phyloP scores from a whole-genome alignment of 2,329 filamentous ascomycete genomes.

The Pseudocercospora eumusae region DNA sequence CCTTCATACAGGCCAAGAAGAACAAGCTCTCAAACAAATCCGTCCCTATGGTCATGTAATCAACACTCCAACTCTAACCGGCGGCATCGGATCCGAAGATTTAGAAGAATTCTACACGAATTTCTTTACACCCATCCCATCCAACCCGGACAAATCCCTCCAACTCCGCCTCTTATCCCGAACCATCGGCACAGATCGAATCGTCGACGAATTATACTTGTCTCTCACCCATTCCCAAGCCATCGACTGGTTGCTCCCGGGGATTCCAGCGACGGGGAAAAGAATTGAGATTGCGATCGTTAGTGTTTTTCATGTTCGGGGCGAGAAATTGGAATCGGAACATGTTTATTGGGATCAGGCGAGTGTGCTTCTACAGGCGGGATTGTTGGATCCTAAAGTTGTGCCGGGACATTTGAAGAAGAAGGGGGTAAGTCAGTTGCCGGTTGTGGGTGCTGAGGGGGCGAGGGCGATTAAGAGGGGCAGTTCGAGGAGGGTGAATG shows the following conservation, averaged over 20 bases:
- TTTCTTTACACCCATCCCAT: conserved; percentile 56
- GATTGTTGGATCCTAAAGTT: conserved; percentile 58
- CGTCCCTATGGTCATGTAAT: conserved; percentile 44
- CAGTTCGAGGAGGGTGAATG: conserved; percentile 47
- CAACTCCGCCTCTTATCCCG: conserved; percentile 58
- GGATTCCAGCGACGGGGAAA: conserved; percentile 57
- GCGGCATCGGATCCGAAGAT: conserved; percentile 47
- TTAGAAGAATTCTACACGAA: conserved; percentile 57
- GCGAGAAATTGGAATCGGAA: conserved; percentile 57
- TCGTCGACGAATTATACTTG: conserved; percentile 63
- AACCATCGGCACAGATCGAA: conserved; percentile 58
- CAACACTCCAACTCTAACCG: conserved; percentile 50
- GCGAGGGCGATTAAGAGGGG: conserved; percentile 51
- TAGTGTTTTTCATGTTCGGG: conserved; percentile 57
- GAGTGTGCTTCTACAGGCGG: conserved; percentile 60
- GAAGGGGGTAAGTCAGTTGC: conserved; percentile 50
- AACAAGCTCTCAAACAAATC: conserved; percentile 45
- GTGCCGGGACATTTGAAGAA: conserved; percentile 51
- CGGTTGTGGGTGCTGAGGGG: conserved; percentile 49
- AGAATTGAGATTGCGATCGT: conserved; percentile 59
- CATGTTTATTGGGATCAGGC: conserved; percentile 66
- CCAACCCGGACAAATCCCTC: conserved; percentile 46
- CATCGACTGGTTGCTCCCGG: conserved; percentile 62
- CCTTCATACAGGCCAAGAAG: conserved; percentile 39
- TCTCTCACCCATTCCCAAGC: conserved; percentile 59